Evolutionary conservation across 1,139 yeast species (phyloP), one percentile per base, ranked within the genome.

Genomic region (Debaryomyces sp.): DNA sequence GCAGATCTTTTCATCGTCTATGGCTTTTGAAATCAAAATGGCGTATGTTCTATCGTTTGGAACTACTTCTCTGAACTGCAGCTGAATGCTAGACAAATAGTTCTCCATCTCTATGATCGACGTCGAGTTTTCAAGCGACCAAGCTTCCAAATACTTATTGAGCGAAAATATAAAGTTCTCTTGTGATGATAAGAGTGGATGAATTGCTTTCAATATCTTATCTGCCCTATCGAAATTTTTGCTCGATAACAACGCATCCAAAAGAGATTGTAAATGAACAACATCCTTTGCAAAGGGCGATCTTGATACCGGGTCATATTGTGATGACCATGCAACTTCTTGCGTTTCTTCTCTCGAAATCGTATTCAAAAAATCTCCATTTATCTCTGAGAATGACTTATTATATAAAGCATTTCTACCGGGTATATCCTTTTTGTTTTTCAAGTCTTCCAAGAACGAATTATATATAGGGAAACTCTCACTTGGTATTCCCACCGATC

Each of bases 241-340:
- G 30, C 89, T 78, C 41, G 83, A 80, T 35, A 92, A 64, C 56
- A 95, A 86, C 0, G 96, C 96, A 59, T 90, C 96, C 36, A 90
- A 72, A 32, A 91, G 68, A 1, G 94, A 81, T 82, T 90, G 89
- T 15, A 88, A 71, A 59, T 87, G 89, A 46, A 79, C 72, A 30
- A 83, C 80, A 51, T 84, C 87, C 57, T 79, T 78, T 3, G 84
- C 78, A 56, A 75, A 77, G 0, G 80, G 77, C 35, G 79, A 71
- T 39, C 78, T 60, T 27, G 73, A 61, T 3, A 73, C 80, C 2
- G 78, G 69, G 48, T 75, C 80, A 54, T 73, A 73, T 35, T 64
- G 68, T 6, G 78, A 73, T 10, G 74, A 62, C 77, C 78, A 73
- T 9, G 73, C 56, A 13, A 59, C 55, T 36, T 59, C 64, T 37